Percentiles rank a stretch among this genome's conserved stretches.
Conservation (phyloP, 73 alveolate genomes). For the Paramecium sonneborni region DNA sequence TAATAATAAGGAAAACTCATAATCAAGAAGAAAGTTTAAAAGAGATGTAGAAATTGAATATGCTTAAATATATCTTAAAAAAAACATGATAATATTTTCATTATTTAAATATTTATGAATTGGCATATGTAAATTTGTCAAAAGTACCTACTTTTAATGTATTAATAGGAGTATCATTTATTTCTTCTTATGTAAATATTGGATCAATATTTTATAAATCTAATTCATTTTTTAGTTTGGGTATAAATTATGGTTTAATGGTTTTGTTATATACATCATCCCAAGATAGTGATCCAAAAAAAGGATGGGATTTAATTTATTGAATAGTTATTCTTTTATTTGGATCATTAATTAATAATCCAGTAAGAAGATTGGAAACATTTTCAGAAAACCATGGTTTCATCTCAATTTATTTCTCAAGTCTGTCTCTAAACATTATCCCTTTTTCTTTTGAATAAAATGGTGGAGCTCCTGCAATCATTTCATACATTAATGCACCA, state of each 20-base stretch:
- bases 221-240: conserved; percentile 47
- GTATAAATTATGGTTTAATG: conserved; percentile 57
- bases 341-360: conserved; percentile 61
- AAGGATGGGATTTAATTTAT: conserved; percentile 55
- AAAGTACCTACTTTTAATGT: neutral
- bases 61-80: neutral
- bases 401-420: conserved; percentile 74
- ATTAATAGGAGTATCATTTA: neutral
- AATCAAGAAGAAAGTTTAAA: neutral
- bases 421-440: conserved; percentile 70
- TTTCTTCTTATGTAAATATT: neutral
- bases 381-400: conserved; percentile 63
- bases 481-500: conserved; percentile 88
- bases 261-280: conserved; percentile 52
- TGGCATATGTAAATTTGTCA: conserved; percentile 37
- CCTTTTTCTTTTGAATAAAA: conserved; percentile 82
- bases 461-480: conserved; percentile 92
- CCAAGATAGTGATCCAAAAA: conserved; percentile 38
- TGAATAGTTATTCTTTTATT: conserved; percentile 42
- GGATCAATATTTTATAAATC: conserved; percentile 60
- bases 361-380: neutral
- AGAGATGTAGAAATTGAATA: neutral
- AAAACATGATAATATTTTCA: neutral
- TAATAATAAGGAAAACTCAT: neutral
- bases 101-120: neutral